Conservation (phyloP, 2,329 filamentous ascomycete genomes). For the Colletotrichum liaoningense region DNA sequence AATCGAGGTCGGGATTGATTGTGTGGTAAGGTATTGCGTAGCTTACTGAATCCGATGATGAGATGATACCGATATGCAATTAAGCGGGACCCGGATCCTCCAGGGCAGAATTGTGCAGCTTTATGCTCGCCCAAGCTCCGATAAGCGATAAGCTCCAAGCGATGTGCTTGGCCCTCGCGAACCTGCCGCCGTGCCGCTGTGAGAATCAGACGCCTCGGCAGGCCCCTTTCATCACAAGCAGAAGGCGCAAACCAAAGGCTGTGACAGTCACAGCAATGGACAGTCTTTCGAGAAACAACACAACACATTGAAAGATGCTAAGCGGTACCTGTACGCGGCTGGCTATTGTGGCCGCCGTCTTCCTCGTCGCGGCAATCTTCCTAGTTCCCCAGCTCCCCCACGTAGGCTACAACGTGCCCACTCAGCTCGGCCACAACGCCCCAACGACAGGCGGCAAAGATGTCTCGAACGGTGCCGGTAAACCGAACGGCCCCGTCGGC, state of each 20-base stretch:
- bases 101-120: background rate
- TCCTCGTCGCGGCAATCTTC: constrained; percentile 32
- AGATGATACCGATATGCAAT: background rate
- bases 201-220: constrained; percentile 15
- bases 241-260: background rate
- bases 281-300: background rate
- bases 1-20: background rate
- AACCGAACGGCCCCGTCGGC: background rate
- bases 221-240: background rate
- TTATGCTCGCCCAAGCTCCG: background rate
- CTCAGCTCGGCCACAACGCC: background rate
- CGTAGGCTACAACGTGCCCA: constrained; percentile 16
- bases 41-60: background rate
- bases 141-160: constrained; percentile 5
- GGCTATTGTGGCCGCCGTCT: constrained; percentile 29
- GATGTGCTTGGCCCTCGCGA: background rate
- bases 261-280: constrained; percentile 8
- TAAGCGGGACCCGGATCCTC: background rate
- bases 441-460: constrained; percentile 11
- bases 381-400: constrained; percentile 30
- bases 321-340: constrained; percentile 27
- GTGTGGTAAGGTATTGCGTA: background rate
- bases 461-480: background rate
- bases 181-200: background rate
- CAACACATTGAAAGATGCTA: constrained; percentile 3